Evolutionary conservation across 1,284 basidiomycete species (phyloP).

Genomic region (Ustilago lituana): DNA sequence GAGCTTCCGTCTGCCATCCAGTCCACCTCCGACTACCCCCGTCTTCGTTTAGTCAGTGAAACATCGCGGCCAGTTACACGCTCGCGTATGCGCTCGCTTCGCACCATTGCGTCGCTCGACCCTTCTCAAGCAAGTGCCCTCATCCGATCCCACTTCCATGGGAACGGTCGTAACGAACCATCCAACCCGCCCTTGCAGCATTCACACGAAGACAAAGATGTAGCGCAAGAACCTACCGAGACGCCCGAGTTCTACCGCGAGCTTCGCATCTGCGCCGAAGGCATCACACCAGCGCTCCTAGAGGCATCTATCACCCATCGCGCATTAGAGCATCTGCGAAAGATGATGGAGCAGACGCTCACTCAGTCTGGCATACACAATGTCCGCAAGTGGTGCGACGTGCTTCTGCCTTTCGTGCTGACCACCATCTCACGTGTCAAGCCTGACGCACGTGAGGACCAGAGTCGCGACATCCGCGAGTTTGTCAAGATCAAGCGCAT

Average conservation of each 20-base stretch:
- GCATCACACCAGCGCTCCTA: constrained; percentile 43
- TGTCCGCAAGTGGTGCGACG: constrained; percentile 56
- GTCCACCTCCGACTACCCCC: constrained; percentile 45
- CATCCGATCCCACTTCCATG: constrained; percentile 36
- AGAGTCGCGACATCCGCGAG: constrained; percentile 87
- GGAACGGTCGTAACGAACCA: constrained; percentile 26
- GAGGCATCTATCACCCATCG: constrained; percentile 43
- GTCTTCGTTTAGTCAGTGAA: constrained; percentile 47
- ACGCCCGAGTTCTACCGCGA: constrained; percentile 41
- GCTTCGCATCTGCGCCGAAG: constrained; percentile 42
- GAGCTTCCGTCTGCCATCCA: constrained; percentile 37
- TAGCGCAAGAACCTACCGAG: constrained; percentile 10
- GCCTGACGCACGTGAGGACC: constrained; percentile 72
- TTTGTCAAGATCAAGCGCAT: constrained; percentile 99
- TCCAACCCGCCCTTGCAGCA: constrained; percentile 15
- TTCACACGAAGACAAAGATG: constrained; percentile 17
- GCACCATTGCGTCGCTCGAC: constrained; percentile 45
- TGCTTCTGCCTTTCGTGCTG: constrained; percentile 57
- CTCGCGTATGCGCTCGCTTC: constrained; percentile 40
- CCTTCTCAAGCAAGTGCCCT: constrained; percentile 36
- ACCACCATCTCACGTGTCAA: constrained; percentile 60
- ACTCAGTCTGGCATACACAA: constrained; percentile 42
- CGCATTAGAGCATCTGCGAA: constrained; percentile 51
- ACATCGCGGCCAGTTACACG: constrained; percentile 25
- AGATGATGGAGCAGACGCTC: constrained; percentile 62